Evolutionary conservation across 2,329 filamentous ascomycete species (phyloP).

Genomic region (Pseudocercospora fijiensis): DNA sequence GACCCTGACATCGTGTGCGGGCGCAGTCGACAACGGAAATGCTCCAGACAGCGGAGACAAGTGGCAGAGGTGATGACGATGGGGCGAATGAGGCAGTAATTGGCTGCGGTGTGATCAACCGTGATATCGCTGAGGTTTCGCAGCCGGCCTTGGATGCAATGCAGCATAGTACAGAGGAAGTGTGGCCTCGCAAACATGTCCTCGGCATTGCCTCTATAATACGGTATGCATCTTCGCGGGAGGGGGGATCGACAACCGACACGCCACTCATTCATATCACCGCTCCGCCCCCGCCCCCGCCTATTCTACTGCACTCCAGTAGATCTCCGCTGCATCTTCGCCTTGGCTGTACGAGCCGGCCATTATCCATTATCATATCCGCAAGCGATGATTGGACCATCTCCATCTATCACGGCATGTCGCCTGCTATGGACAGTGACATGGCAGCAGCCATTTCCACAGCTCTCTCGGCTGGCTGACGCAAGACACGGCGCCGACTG

Average conservation of each 20-base stretch:
- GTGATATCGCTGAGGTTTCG: neutral
- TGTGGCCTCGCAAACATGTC: neutral
- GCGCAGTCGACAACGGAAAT: neutral
- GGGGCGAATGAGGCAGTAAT: neutral
- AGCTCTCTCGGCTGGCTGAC: neutral
- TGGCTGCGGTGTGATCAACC: neutral
- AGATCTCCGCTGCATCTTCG: neutral
- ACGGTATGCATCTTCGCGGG: neutral
- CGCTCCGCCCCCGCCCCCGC: no score
- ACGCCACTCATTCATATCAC: no score
- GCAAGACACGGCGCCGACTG: no score
- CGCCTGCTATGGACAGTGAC: neutral
- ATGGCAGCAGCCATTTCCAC: neutral
- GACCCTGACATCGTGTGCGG: neutral
- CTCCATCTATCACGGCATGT: neutral
- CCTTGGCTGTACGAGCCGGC: neutral
- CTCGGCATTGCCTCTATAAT: neutral
- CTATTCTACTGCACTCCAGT: neutral
- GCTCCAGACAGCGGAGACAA: neutral
- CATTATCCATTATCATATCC: neutral
- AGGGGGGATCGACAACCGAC: neutral
- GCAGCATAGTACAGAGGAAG: neutral
- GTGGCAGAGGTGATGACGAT: neutral
- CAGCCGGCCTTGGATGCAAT: neutral
- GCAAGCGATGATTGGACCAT: neutral